Percentiles rank a stretch among this genome's conserved stretches.
These are phyloP conservation scores for Miscanthus lutarioriparius DNA, from an alignment of 176 grass and related monocot genomes.

Conservation along the genomic window DNA sequence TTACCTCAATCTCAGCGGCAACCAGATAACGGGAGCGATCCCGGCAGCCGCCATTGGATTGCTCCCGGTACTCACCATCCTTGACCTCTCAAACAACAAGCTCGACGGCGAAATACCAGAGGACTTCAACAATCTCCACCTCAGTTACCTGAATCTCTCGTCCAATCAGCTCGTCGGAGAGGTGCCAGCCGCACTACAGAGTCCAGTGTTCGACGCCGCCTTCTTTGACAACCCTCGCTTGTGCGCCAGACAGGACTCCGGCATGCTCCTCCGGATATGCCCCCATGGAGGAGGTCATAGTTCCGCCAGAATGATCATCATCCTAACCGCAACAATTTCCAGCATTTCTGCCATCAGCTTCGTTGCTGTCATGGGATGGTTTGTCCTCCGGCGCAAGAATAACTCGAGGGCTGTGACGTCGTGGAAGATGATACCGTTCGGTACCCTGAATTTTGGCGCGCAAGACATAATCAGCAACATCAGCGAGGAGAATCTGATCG, in stretches of 20 bases:
- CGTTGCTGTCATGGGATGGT: background rate
- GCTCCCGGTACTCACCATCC: constrained; percentile 5
- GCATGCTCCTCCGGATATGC: constrained; percentile 22
- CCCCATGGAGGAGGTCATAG: background rate
- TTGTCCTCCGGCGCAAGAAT: background rate
- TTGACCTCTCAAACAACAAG: constrained; percentile 57
- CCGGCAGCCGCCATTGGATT: constrained; percentile 13
- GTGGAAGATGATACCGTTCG: constrained; percentile 54
- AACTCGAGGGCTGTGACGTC: background rate
- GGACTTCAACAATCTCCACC: constrained; percentile 11
- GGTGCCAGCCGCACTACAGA: constrained; percentile 28
- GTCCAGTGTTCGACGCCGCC: background rate
- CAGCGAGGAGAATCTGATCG: constrained; percentile 48
- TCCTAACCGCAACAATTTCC: background rate
- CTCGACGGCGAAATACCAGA: constrained; percentile 38
- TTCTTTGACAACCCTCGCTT: constrained; percentile 48
- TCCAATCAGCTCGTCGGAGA: constrained; percentile 45
- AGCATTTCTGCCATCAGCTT: background rate
- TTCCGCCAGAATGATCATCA: background rate
- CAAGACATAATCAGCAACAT: constrained; percentile 33
- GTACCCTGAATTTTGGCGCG: constrained; percentile 32
- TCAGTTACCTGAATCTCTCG: constrained; percentile 41
- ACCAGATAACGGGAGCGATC: constrained; percentile 29
- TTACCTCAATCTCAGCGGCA: constrained; percentile 51
- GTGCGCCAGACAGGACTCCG: background rate